A percentile compares a stretch with the other conserved stretches of the same genome.
Evolutionary conservation across 345 rosid species (phyloP).

Genomic region (Eucalyptus pauciflora): DNA sequence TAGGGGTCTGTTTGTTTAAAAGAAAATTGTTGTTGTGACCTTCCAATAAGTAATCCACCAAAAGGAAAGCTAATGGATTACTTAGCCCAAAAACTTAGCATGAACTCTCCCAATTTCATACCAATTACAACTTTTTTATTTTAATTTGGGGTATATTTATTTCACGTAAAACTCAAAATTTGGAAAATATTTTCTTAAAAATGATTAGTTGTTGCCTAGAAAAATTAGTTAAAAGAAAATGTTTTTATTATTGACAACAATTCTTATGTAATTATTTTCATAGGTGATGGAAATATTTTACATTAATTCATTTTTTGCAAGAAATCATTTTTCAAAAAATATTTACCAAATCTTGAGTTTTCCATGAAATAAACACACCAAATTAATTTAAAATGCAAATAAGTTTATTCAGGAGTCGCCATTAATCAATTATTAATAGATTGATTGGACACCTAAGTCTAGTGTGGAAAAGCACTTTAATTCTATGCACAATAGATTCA

Average conservation of each 20-base stretch:
- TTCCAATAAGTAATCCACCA: neutral
- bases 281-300: neutral
- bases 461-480: neutral
- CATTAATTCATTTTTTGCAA: neutral
- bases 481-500: neutral
- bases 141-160: neutral
- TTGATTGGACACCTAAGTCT: neutral
- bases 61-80: neutral
- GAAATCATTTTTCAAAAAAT: neutral
- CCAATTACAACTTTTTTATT: neutral
- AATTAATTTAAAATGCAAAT: too few species aligned
- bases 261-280: neutral
- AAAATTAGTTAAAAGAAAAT: neutral
- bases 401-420: accelerated
- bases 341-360: neutral
- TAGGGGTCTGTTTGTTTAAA: neutral
- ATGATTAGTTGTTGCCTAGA: neutral
- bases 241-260: neutral
- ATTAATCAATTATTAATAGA: neutral
- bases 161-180: too few species aligned
- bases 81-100: neutral
- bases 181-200: too few species aligned
- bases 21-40: neutral
- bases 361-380: neutral
- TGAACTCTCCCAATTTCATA: neutral